Evolutionary conservation across 169 alveolate genomes (phyloP), one percentile per base, ranked within the genome.

Genomic region (Plasmodium gallinaceum): DNA sequence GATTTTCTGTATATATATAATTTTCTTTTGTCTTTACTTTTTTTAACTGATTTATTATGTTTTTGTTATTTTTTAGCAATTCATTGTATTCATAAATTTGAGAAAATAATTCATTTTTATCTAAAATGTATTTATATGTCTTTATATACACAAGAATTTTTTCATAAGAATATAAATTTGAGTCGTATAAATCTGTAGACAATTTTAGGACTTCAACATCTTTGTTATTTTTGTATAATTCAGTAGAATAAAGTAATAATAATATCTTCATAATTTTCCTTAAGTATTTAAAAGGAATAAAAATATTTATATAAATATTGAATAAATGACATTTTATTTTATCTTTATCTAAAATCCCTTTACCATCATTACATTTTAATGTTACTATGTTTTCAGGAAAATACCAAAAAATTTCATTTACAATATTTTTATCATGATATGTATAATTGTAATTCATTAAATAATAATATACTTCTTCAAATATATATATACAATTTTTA

Each of bases 391-490:
- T 20, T 14, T 76, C 89, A 24, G 89, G 89, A 7, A 64, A 37
- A 52, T 64, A 64, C 52, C 89, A 76, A 18, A 64, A 76, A 12
- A 64, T 57, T 16, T 26, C 14, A 52, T 52, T 76, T 51, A 64
- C 6, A 22, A 64, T 26, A 68, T 64, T 76, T 14, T 64, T 42
- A 26, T 46, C 89, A 8, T 22, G 43, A 76, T 64, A 32, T 0
- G 57, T 22, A 57, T 76, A 76, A 7, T 65, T 65, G 12, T 76
- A 76, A 48, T 76, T 76, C 22, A 64, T 20, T 46, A 76, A 37
- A 54, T 78, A 51, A 70, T 62, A 78, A 58, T 9, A 32, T 46
- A 78, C 64, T 14, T 65, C 69, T 48, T 78, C 89, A 16, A 78
- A 78, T 14, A 26, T 62, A 26, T 78, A 42, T 10, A 78, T 54